Evolutionary conservation across 2,329 filamentous ascomycete genomes (phyloP).

Genomic region (Pseudomassariella vexata): DNA sequence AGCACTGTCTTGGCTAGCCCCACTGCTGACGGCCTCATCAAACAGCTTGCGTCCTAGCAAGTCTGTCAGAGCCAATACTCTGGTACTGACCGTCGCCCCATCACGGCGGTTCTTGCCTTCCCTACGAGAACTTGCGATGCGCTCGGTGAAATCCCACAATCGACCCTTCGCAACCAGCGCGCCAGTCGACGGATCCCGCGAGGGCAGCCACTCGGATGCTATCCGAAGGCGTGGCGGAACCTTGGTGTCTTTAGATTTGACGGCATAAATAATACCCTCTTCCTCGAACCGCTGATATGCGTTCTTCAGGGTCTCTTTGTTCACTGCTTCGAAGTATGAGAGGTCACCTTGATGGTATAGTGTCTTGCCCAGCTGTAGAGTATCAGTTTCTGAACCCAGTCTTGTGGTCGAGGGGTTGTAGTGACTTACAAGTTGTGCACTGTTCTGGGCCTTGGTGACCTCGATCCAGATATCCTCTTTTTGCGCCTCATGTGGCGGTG

Average conservation of each 20-base stretch:
- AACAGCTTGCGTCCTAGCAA: conserved; percentile 66
- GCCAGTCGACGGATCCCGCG: conserved; percentile 56
- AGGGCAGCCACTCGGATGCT: conserved; percentile 67
- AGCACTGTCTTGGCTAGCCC: no score
- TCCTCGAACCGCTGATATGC: conserved; percentile 83
- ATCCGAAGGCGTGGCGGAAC: conserved; percentile 59
- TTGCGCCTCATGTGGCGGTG: conserved; percentile 55
- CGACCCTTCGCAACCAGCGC: conserved; percentile 63
- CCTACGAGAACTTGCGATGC: conserved; percentile 73
- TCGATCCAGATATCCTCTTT: conserved; percentile 74
- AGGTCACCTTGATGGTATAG: conserved; percentile 96
- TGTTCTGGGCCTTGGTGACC: conserved; percentile 70
- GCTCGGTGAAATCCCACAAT: conserved; percentile 88
- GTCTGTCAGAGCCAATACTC: conserved; percentile 75
- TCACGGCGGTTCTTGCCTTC: conserved; percentile 97
- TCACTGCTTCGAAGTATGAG: conserved; percentile 95
- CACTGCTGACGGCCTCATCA: conserved; percentile 41
- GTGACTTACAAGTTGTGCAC: conserved; percentile 65
- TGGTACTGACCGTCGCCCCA: conserved; percentile 76
- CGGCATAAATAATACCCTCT: conserved; percentile 77
- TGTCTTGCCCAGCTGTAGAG: conserved; percentile 75
- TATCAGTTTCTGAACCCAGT: background rate
- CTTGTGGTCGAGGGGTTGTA: no score
- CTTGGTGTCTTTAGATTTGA: conserved; percentile 62
- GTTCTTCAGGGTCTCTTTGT: conserved; percentile 96